Evolutionary conservation across 257 asterid genomes (phyloP).

Genomic region (Sherardia arvensis): DNA sequence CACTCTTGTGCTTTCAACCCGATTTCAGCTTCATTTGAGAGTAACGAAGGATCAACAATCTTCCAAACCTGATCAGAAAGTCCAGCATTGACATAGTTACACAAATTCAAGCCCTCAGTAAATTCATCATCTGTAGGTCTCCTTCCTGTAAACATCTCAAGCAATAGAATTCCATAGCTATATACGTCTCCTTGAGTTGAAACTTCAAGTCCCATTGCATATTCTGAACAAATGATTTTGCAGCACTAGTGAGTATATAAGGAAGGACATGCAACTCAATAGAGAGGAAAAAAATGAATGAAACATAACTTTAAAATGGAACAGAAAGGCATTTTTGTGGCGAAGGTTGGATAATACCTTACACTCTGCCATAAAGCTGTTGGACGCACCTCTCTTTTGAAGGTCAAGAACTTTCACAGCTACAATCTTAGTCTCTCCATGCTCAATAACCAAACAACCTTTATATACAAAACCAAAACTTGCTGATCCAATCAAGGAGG

Average conservation of each 20-base stretch:
- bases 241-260: neutral
- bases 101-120: constrained; percentile 58
- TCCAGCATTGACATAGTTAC: constrained; percentile 49
- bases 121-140: constrained; percentile 59
- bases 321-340: neutral
- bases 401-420: neutral
- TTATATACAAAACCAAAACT: neutral
- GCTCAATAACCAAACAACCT: neutral
- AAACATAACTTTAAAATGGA: too few species aligned
- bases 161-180: constrained; percentile 55
- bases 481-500: neutral
- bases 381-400: neutral
- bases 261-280: too few species aligned
- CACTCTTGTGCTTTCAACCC: neutral
- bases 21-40: neutral
- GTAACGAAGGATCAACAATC: neutral
- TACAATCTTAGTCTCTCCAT: neutral
- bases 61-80: neutral
- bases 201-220: constrained; percentile 78
- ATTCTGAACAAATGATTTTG: constrained; percentile 31
- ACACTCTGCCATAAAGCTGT: neutral
- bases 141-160: constrained; percentile 61
- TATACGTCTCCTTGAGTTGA: constrained; percentile 75
- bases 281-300: neutral
- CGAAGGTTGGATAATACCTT: neutral